A percentile compares a stretch with the other conserved stretches of the same genome.
phyloP scores from a whole-genome alignment of 768 basidiomycete species.

The Boletus sensibilis region DNA sequence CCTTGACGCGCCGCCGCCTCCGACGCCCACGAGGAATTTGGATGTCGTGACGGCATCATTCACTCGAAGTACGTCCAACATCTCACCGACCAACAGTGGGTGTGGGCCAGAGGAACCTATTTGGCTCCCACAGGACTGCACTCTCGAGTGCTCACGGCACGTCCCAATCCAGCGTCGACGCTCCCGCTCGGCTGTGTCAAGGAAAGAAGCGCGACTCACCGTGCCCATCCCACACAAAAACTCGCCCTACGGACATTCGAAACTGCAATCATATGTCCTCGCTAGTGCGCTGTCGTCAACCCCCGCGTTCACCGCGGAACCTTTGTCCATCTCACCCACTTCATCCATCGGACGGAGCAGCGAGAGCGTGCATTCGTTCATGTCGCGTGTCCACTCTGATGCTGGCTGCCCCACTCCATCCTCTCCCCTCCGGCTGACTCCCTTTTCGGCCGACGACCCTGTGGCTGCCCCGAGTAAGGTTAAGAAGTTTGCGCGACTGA shows the following conservation, averaged over 20 bases:
- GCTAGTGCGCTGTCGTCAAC: constrained; percentile 26
- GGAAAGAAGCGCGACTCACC: constrained; percentile 30
- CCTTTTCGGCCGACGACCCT: constrained; percentile 27
- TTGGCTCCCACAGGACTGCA: constrained; percentile 9
- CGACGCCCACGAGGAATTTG: constrained; percentile 8
- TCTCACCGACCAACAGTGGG: constrained; percentile 10
- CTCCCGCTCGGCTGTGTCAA: constrained; percentile 34
- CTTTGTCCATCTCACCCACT: constrained; percentile 26
- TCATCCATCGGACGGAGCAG: constrained; percentile 25
- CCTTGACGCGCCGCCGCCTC: constrained; percentile 9
- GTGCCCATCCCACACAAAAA: constrained; percentile 26
- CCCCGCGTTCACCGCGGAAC: constrained; percentile 30
- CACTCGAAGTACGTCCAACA: constrained; percentile 23
- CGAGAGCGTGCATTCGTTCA: constrained; percentile 28
- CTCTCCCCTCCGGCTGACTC: constrained; percentile 25
- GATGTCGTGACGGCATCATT: constrained; percentile 21
- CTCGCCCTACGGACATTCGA: constrained; percentile 34
- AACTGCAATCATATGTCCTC: constrained; percentile 27
- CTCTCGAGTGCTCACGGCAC: constrained; percentile 10
- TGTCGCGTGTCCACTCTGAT: constrained; percentile 21
- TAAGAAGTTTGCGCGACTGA: constrained; percentile 28
- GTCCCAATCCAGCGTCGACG: constrained; percentile 33
- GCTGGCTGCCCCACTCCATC: constrained; percentile 23
- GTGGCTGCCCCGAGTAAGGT: constrained; percentile 22
- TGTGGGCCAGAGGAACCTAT: constrained; percentile 13